These are phyloP conservation scores for Biscogniauxia marginata DNA, from an alignment of 2,329 filamentous ascomycete species.

Conservation along the genomic window DNA sequence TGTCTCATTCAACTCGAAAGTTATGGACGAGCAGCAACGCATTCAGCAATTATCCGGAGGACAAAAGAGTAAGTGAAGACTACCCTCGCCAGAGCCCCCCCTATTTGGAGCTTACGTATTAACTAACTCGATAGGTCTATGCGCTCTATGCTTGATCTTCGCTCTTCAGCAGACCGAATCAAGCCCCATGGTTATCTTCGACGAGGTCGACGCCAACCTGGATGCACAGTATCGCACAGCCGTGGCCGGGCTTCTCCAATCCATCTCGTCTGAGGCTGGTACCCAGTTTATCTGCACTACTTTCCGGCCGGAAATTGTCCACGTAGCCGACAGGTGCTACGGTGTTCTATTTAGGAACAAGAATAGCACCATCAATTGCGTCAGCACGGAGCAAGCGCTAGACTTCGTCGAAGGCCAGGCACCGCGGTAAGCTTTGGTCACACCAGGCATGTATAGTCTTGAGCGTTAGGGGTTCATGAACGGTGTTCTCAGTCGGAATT, in stretches of 20 bases:
- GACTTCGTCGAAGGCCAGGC: conserved; percentile 89
- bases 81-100: conserved; percentile 5
- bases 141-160: conserved; percentile 95
- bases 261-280: conserved; percentile 65
- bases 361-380: conserved; percentile 90
- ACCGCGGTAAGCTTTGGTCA: conserved; percentile 27
- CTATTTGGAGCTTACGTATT: conserved; percentile 8
- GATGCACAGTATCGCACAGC: conserved; percentile 97
- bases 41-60: conserved; percentile 97
- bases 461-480: neutral
- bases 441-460: conserved; percentile 6
- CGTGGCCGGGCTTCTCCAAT: conserved; percentile 83
- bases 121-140: conserved; percentile 62
- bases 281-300: conserved; percentile 97
- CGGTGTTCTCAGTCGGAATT: neutral
- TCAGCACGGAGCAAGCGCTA: conserved; percentile 81
- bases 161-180: conserved; percentile 98
- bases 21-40: conserved; percentile 90
- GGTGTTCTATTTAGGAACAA: conserved; percentile 93
- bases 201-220: conserved; percentile 97
- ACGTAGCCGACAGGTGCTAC: conserved; percentile 96
- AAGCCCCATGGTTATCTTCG: conserved; percentile 97
- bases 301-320: conserved; percentile 94
- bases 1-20: conserved; percentile 97
- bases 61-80: conserved; percentile 76